Percentiles rank a stretch among this genome's conserved stretches.
Conservation (phyloP, 306 rosid species). For the Pueraria montana region DNA sequence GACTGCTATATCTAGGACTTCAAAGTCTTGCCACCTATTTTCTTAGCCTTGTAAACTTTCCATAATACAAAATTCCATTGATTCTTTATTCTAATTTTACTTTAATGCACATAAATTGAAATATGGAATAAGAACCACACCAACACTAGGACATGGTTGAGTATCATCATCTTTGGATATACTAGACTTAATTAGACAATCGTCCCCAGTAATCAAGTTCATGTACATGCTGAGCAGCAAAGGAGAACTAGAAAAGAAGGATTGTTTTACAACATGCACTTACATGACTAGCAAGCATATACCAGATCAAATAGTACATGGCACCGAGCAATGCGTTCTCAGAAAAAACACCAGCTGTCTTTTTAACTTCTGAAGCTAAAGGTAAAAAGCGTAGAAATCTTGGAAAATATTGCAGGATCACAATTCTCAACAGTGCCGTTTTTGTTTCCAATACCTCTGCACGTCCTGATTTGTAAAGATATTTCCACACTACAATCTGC, state of each 20-base stretch:
- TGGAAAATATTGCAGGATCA: slow-evolving; percentile 75
- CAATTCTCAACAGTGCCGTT: slow-evolving; percentile 65
- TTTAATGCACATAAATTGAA: background rate
- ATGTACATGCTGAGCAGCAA: background rate
- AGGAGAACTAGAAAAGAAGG: slow-evolving; percentile 29
- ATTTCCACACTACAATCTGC: slow-evolving; percentile 78
- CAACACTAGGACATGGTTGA: background rate
- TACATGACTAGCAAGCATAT: slow-evolving; percentile 92
- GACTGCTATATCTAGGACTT: background rate
- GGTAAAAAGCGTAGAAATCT: slow-evolving; percentile 83
- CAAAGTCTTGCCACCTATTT: background rate
- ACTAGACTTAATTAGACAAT: background rate
- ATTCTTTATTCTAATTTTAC: background rate
- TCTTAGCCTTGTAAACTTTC: background rate
- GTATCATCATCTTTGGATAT: background rate
- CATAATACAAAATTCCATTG: background rate
- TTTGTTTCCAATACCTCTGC: slow-evolving; percentile 76
- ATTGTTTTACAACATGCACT: slow-evolving; percentile 39
- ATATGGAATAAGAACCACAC: background rate
- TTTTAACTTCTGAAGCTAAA: slow-evolving; percentile 84
- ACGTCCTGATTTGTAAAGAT: slow-evolving; percentile 56
- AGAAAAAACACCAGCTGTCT: slow-evolving; percentile 87
- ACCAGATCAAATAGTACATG: slow-evolving; percentile 84
- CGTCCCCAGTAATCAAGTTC: background rate
- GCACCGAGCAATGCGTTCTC: slow-evolving; percentile 91